Evolutionary conservation across 2,329 filamentous ascomycete genomes (phyloP), one percentile per base, ranked within the genome.

Genomic region (Colletotrichum sp.): DNA sequence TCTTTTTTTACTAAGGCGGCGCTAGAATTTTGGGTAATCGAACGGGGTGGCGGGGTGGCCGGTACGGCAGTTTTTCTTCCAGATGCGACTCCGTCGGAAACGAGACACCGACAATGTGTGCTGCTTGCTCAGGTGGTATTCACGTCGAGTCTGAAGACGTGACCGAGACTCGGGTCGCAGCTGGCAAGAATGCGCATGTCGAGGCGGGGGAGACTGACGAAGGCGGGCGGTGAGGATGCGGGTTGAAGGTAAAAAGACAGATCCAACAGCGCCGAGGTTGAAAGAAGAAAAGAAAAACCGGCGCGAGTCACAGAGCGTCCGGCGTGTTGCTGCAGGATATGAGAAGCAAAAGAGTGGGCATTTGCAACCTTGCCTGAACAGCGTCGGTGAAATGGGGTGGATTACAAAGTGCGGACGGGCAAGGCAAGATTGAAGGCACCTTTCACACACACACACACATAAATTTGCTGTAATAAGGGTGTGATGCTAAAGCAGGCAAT

Each of bases 141-240:
- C 26, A 52, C 63, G 39, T 57, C 21, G 39, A 36, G 57, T 63
- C 57, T 59, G 69, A 57, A 16, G 32, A 39, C 26, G 32, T 72
- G 63, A 18, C 63, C 69, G 43, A 75, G 63, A 34, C 26, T 72
- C 39, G 36, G 69, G 39, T 71, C 59, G 59, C 59, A 43, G 21
- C 7, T 52, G 64, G 57, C 39, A 68, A 26, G 57, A 64, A 55
- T 72, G 63, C 63, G 73, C 73, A 72, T 72, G 69, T 72, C 73
- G 73, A 68, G 63, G 24, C 63, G 26, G 55, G 30, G 39, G 18
- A n/a, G 39, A 64, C 68, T 59, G 39, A 21, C 63, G 13, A 30
- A 18, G n/a, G 57, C 57, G 34, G 32, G 26, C 34, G 21, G 67
- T 67, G 57, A 16, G 28, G 39, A 36, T 60, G 39, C 55, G n/a